A percentile compares a stretch with the other conserved stretches of the same genome.
Evolutionary conservation across 208 protist genomes (phyloP).

Genomic region (Leishmania lainsoni): DNA sequence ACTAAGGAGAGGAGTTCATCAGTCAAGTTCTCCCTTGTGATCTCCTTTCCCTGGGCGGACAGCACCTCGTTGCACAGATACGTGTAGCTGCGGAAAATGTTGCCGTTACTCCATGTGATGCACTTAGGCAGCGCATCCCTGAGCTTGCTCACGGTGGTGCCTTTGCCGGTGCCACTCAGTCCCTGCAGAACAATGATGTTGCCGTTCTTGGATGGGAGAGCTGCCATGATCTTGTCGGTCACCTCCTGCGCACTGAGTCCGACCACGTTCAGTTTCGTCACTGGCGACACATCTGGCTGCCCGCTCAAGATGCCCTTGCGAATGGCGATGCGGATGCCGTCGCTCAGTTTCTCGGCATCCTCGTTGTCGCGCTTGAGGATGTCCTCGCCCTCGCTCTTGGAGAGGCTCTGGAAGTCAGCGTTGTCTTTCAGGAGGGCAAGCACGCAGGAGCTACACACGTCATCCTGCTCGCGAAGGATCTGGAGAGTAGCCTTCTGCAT

Average conservation of each 20-base stretch:
- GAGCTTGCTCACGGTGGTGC: constrained; percentile 86
- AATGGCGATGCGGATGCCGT: constrained; percentile 80
- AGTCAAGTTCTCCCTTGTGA: constrained; percentile 59
- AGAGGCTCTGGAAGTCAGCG: constrained; percentile 58
- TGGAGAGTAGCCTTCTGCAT: constrained; percentile 43
- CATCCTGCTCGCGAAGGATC: constrained; percentile 81
- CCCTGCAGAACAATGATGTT: constrained; percentile 91
- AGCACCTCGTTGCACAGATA: constrained; percentile 74
- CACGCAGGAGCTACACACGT: constrained; percentile 74
- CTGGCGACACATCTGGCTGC: constrained; percentile 34
- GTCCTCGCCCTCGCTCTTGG: constrained; percentile 60
- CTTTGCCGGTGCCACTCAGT: constrained; percentile 91
- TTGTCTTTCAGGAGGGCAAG: constrained; percentile 55
- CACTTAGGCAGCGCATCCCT: constrained; percentile 71
- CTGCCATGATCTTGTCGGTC: constrained; percentile 64
- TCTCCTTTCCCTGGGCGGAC: constrained; percentile 40
- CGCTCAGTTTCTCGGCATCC: constrained; percentile 88
- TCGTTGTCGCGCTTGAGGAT: constrained; percentile 86
- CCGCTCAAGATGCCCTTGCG: constrained; percentile 70
- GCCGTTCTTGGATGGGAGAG: constrained; percentile 63
- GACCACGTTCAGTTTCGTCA: constrained; percentile 68
- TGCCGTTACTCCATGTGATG: constrained; percentile 93
- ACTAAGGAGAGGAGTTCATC: constrained; percentile 59
- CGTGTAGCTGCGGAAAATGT: constrained; percentile 92
- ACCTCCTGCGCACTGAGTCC: constrained; percentile 79